These are phyloP conservation scores for Eragrostis tef DNA, from an alignment of 202 grass and related monocot genomes.

Conservation along the genomic window DNA sequence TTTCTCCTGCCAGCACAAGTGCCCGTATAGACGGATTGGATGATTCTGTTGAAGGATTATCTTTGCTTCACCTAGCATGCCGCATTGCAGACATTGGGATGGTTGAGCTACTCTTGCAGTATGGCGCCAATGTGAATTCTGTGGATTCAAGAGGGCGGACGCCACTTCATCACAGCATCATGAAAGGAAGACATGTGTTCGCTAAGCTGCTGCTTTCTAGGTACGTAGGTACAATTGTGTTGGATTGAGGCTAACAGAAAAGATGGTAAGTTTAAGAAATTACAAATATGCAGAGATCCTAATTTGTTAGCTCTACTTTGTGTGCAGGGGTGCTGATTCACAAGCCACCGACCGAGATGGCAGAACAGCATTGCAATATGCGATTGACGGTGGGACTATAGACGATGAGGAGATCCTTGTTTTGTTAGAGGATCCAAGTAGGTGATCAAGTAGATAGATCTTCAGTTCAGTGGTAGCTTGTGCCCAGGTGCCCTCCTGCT, in stretches of 20 bases:
- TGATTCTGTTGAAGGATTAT: conserved; percentile 68
- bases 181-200: conserved; percentile 63
- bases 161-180: conserved; percentile 90
- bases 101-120: conserved; percentile 96
- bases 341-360: conserved; percentile 63
- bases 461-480: neutral
- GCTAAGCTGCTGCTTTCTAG: conserved; percentile 81
- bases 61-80: conserved; percentile 90
- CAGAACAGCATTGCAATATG: conserved; percentile 80
- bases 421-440: conserved; percentile 83
- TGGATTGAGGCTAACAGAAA: neutral
- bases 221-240: conserved; percentile 40
- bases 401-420: conserved; percentile 85
- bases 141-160: conserved; percentile 66
- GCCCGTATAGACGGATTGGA: conserved; percentile 49
- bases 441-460: conserved; percentile 45
- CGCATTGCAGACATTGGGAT: conserved; percentile 79
- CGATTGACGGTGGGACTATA: conserved; percentile 73
- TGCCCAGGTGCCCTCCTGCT: conserved; percentile 12
- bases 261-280: neutral
- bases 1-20: conserved; percentile 62
- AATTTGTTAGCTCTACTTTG: conserved; percentile 16
- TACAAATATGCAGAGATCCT: neutral
- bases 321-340: conserved; percentile 77
- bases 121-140: conserved; percentile 80